Evolutionary conservation across 2,329 filamentous ascomycete genomes (phyloP).

Genomic region (Mollisia scopiformis): DNA sequence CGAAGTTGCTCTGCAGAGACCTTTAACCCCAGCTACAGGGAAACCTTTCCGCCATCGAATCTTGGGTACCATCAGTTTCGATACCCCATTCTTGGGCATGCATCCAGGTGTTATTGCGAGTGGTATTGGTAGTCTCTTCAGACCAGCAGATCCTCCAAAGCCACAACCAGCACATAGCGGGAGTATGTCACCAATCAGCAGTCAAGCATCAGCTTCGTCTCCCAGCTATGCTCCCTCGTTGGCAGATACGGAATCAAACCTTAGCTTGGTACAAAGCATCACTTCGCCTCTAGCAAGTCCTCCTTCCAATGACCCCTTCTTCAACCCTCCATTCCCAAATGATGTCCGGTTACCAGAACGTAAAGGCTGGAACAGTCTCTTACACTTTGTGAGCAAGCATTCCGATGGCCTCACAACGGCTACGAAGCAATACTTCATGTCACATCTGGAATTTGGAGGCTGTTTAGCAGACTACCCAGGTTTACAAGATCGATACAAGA

Average conservation of each 20-base stretch:
- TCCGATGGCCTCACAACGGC: slow-evolving; percentile 68
- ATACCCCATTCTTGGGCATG: slow-evolving; percentile 85
- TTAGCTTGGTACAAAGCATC: slow-evolving; percentile 28
- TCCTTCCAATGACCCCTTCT: slow-evolving; percentile 59
- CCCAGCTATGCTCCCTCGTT: slow-evolving; percentile 26
- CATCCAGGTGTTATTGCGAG: slow-evolving; percentile 87
- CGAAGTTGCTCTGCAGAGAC: slow-evolving; percentile 69
- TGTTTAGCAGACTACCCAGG: slow-evolving; percentile 77
- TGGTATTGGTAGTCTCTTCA: slow-evolving; percentile 79
- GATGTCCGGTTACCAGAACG: slow-evolving; percentile 72
- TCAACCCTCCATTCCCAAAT: slow-evolving; percentile 76
- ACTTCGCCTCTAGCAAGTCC: slow-evolving; percentile 28
- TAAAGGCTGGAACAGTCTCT: slow-evolving; percentile 66
- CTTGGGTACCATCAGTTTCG: slow-evolving; percentile 79
- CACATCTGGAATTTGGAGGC: slow-evolving; percentile 82
- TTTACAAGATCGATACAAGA: slow-evolving; percentile 71
- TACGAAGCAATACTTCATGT: slow-evolving; percentile 73
- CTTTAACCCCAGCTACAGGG: slow-evolving; percentile 22
- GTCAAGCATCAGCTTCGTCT: slow-evolving; percentile 22
- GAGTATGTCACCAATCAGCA: slow-evolving; percentile 21
- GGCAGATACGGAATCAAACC: slow-evolving; percentile 24
- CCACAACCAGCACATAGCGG: slow-evolving; percentile 19
- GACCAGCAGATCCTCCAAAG: slow-evolving; percentile 44
- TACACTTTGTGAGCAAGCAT: slow-evolving; percentile 84
- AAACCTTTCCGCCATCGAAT: slow-evolving; percentile 70